Evolutionary conservation across 2,329 filamentous ascomycete species (phyloP).

Genomic region (Dendrostoma leiphaemia): DNA sequence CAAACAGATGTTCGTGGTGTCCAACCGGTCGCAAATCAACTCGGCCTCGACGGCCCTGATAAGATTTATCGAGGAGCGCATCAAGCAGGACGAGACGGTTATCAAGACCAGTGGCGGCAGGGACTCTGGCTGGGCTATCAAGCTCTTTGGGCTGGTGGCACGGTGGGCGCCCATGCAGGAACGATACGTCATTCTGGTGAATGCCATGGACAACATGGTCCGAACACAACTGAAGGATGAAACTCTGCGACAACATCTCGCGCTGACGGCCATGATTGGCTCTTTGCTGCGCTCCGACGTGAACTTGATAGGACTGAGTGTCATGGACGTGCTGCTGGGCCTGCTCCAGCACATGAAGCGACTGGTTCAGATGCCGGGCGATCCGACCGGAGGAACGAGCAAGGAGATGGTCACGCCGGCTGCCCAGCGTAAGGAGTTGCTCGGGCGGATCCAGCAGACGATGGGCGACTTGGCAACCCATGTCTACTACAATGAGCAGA

Average conservation of each 20-base stretch:
- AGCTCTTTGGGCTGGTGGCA: slow-evolving; percentile 75
- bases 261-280: slow-evolving; percentile 74
- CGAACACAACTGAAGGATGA: slow-evolving; percentile 67
- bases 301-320: slow-evolving; percentile 91
- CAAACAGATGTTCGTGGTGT: slow-evolving; percentile 79
- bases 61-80: slow-evolving; percentile 66
- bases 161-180: slow-evolving; percentile 93
- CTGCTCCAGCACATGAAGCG: slow-evolving; percentile 80
- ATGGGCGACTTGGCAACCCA: slow-evolving; percentile 92
- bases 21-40: slow-evolving; percentile 79
- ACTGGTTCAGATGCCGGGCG: slow-evolving; percentile 64
- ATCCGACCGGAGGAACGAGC: slow-evolving; percentile 29
- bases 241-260: slow-evolving; percentile 69
- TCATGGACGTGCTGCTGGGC: slow-evolving; percentile 90
- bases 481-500: slow-evolving; percentile 95
- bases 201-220: slow-evolving; percentile 73
- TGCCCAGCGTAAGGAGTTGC: slow-evolving; percentile 60
- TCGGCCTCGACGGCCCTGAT: slow-evolving; percentile 72
- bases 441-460: slow-evolving; percentile 72
- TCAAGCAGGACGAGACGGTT: slow-evolving; percentile 49
- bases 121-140: slow-evolving; percentile 74
- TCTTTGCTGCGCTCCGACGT: slow-evolving; percentile 82
- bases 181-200: slow-evolving; percentile 84
- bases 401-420: slow-evolving; percentile 29
- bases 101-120: slow-evolving; percentile 48